Percentiles rank a stretch among this genome's conserved stretches.
Evolutionary conservation across 257 asterid species (phyloP).

Genomic region (Leptodermis oblonga): DNA sequence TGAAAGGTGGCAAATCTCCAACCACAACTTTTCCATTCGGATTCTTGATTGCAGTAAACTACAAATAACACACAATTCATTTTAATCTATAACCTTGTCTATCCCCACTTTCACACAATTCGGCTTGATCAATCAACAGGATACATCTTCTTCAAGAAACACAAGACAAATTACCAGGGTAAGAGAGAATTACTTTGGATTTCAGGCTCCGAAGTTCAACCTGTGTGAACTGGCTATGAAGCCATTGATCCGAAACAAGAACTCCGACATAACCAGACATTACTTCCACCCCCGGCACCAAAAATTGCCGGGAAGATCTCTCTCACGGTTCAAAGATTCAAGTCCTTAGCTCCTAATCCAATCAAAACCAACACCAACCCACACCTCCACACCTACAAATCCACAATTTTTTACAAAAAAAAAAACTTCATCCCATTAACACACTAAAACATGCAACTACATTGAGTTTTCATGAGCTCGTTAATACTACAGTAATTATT

Average conservation of each 20-base stretch:
- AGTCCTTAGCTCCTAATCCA: constrained; percentile 16
- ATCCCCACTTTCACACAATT: background rate
- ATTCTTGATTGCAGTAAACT: constrained; percentile 66
- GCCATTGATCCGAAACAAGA: constrained; percentile 92
- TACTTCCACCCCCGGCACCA: constrained; percentile 38
- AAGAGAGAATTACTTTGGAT: constrained; percentile 52
- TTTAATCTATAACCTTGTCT: background rate
- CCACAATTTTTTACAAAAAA: too few relatives aligned
- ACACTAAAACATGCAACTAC: constrained; percentile 13
- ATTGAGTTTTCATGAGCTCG: background rate
- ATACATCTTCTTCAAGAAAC: background rate
- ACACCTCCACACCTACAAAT: constrained; percentile 5
- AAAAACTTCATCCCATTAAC: background rate
- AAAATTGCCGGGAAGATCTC: constrained; percentile 18
- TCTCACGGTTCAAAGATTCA: constrained; percentile 5
- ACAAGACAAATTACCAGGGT: background rate
- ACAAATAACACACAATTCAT: constrained; percentile 12
- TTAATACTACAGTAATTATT: constrained; percentile 2
- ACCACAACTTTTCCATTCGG: constrained; percentile 65
- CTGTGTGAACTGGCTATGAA: constrained; percentile 93
- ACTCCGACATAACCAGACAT: constrained; percentile 89
- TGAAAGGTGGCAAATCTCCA: constrained; percentile 67
- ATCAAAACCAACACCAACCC: constrained; percentile 13
- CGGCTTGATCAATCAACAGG: background rate
- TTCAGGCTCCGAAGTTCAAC: constrained; percentile 84